Percentiles rank a stretch among this genome's conserved stretches.
Conservation (phyloP, 2,329 filamentous ascomycete species). For the Ophiostoma novo-ulmi region DNA sequence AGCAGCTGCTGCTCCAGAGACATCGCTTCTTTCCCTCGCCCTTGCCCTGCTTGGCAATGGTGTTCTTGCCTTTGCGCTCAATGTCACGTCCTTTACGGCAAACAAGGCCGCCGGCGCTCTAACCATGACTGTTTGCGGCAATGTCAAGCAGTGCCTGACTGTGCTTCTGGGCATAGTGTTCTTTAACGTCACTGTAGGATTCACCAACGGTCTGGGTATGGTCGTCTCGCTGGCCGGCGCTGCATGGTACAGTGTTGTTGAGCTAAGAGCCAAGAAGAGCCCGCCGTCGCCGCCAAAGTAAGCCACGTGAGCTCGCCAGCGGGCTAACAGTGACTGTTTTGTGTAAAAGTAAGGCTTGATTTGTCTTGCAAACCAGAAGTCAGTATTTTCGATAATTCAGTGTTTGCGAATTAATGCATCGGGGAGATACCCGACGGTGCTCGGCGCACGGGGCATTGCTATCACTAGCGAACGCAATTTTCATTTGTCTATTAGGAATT, state of each 20-base stretch:
- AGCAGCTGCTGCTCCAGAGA: neutral
- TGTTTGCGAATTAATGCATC: neutral
- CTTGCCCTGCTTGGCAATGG: conserved; percentile 48
- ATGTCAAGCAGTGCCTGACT: conserved; percentile 54
- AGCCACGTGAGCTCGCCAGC: neutral
- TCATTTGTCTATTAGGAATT: neutral
- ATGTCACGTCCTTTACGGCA: conserved; percentile 53
- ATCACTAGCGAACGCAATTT: neutral
- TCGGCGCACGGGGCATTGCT: neutral
- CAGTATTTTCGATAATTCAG: neutral
- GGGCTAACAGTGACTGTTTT: no score
- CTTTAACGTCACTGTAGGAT: conserved; percentile 47
- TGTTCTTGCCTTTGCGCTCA: conserved; percentile 50
- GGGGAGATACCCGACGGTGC: neutral
- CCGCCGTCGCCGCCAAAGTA: conserved; percentile 6
- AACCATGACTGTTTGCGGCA: conserved; percentile 56
- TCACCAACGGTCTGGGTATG: conserved; percentile 54
- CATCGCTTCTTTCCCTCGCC: conserved; percentile 30
- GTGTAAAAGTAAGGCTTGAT: neutral
- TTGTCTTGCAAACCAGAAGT: neutral
- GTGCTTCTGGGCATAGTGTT: conserved; percentile 50
- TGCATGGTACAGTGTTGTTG: conserved; percentile 54
- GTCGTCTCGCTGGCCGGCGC: conserved; percentile 50
- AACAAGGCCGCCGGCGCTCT: conserved; percentile 54
- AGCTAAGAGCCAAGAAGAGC: conserved; percentile 36